Base-by-base conservation (phyloP, 1,284 basidiomycete genomes). In the Melampsora medusae region DNA sequence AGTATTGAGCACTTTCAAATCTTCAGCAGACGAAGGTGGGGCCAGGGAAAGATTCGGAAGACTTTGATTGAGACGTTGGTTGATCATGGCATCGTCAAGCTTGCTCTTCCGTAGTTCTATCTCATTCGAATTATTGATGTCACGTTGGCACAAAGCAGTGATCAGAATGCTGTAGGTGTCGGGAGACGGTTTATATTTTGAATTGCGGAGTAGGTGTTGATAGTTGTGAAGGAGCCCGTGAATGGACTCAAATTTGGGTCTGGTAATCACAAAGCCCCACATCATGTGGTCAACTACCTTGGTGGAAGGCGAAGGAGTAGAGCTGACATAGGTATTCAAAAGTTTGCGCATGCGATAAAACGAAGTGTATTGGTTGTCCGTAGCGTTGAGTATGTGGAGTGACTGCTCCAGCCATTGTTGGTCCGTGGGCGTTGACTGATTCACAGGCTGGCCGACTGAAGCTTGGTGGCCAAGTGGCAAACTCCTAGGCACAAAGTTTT, bases 141-240 rank as follows among this genome's bases (percentile, higher is more conserved):
- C 72, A 22, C 72, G 72, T 33, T 60, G 56, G 33, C 72, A 75
- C 16, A 75, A 50, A 67, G 72, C 72, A 33, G 35, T 67, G 50
- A 75, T 65, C 49, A 75, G 33, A 46, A 68, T 75, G 50, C 72
- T 67, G 38, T 75, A 68, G 42, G 72, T 75, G n/a, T 75, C 62
- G 31, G 64, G 42, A 33, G 72, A 67, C 22, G 72, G 65, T 50
- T 67, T 66, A 25, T 67, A 75, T 19, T 22, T 16, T 9, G 72
- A 56, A 31, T 42, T 75, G 19, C 38, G 28, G 71, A 73, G 71
- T 7, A 68, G 53, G 53, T 56, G 59, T 16, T 75, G 72, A 42
- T 68, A 64, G 19, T 64, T 67, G 50, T 68, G 64, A 28, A 75
- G 60, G 22, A 68, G 31, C 38, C 50, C 66, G 9, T n/a, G 31